Evolutionary conservation across 225 moss, liverwort and hornwort species (phyloP).

Genomic region (Polytrichum commune): DNA sequence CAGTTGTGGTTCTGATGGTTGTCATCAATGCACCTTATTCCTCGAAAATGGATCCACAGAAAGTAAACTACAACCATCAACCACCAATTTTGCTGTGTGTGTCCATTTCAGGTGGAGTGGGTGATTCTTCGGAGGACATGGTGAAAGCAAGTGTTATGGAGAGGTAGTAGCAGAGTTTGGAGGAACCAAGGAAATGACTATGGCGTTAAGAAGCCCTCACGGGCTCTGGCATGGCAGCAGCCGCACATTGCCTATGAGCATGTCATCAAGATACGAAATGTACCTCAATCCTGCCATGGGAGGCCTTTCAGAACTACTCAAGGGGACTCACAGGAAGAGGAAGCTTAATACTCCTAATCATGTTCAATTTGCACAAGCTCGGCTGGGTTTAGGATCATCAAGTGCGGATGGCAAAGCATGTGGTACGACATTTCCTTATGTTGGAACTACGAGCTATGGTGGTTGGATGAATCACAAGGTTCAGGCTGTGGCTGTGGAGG

Average conservation of each 20-base stretch:
- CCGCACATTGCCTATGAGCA: conserved; percentile 11
- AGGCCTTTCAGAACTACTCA: background rate
- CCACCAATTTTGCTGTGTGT: too few species aligned
- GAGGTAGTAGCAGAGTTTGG: conserved; percentile 5
- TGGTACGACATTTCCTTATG: background rate
- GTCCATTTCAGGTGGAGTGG: too few species aligned
- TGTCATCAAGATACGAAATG: too few species aligned
- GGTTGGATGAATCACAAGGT: conserved; percentile 25
- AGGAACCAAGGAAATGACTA: background rate
- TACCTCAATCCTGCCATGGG: background rate
- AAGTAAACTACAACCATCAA: too few species aligned
- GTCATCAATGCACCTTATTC: too few species aligned
- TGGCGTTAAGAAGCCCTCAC: background rate
- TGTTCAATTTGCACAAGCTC: background rate
- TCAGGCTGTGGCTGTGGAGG: conserved; percentile 27
- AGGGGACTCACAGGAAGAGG: background rate
- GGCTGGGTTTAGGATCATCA: conserved; percentile 1
- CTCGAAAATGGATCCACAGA: too few species aligned
- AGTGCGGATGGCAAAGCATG: background rate
- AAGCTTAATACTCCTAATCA: background rate
- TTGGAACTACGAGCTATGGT: background rate
- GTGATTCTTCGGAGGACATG: conserved; percentile 6
- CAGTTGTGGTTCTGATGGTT: too few species aligned
- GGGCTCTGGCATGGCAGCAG: conserved; percentile 22
- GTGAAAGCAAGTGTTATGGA: conserved; percentile 14